A percentile compares a stretch with the other conserved stretches of the same genome.
These are phyloP conservation scores for Ballota nigra DNA, from an alignment of 257 asterid species.

Conservation along the genomic window DNA sequence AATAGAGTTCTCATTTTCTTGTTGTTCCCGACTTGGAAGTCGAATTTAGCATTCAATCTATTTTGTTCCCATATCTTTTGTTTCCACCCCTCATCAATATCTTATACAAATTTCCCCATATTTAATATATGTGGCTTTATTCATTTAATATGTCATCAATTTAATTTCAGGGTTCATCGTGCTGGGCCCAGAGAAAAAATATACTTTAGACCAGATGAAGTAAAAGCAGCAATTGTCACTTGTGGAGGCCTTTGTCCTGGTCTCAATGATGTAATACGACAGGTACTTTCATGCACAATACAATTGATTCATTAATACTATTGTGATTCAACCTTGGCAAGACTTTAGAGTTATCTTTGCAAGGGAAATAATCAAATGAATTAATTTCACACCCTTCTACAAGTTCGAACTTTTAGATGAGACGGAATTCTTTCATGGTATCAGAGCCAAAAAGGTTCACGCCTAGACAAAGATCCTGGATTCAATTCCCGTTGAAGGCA, in stretches of 20 bases:
- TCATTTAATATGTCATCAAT: background rate
- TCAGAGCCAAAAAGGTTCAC: no score
- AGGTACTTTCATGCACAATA: slow-evolving; percentile 41
- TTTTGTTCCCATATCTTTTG: no score
- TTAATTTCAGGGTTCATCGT: slow-evolving; percentile 74
- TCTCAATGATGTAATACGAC: slow-evolving; percentile 88
- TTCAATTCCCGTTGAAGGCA: no score
- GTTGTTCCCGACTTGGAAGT: no score
- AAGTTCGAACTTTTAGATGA: no score
- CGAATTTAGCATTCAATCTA: no score
- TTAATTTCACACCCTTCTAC: no score
- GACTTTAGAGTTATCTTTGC: background rate
- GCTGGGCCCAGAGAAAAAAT: slow-evolving; percentile 92
- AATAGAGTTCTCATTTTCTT: no score
- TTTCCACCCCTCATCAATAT: no score
- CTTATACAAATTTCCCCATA: background rate
- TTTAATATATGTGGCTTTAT: background rate
- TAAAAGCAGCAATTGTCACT: slow-evolving; percentile 88
- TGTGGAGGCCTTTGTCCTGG: slow-evolving; percentile 99
- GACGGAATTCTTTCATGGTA: no score
- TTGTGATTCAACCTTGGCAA: slow-evolving; percentile 6
- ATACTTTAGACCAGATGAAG: slow-evolving; percentile 83
- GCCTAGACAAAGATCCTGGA: no score
- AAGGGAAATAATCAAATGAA: no score
- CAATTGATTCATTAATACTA: background rate